Base-by-base conservation (phyloP, 495 filamentous ascomycete genomes). In the Talaromyces proteolyticus region DNA sequence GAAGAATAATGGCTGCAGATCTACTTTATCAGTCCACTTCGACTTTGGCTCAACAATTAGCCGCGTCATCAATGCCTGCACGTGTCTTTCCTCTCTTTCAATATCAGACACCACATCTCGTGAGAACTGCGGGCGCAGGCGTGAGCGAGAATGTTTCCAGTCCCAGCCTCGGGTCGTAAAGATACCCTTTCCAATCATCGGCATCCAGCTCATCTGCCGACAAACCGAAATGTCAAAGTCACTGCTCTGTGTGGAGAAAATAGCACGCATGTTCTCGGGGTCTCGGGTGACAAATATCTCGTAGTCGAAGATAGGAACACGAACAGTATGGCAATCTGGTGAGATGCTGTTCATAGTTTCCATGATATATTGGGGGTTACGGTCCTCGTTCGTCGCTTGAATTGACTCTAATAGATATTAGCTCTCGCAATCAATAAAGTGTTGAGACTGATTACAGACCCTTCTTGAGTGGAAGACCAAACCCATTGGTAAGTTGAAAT, bases 191-290 rank as follows among this genome's bases (percentile, higher is more conserved):
- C 78, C 75, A 21, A 81, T 57, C 17, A 77, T 51, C 11, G 68
- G 64, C 21, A 60, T 55, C 22, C 54, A 55, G 5, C 43, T 47
- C 8, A 51, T 39, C 14, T 47, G 25, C 5, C 64, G 44, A 23
- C 21, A 29, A 17, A 42, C 25, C 42, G 52, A 24, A 11, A 61
- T 67, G 55, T 87, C 86, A 56, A 81, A 87, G 62, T 88, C 81
- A 17, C 60, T 55, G 52, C 86, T 81, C 37, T 74, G 88, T 0
- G 84, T 84, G 0, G 92, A 88, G 6, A 97, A 76, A 8, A 96
- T 66, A 3, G 91, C 87, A 61, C 94, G 89, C 65, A 80, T 78
- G 39, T 82, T 82, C 48, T 78, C 77, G 2, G 77, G 74, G 37
- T 91, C 85, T n/a, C 70, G 74, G 0, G 88, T 91, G 25, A 72